phyloP scores from a whole-genome alignment of 2,329 filamentous ascomycete genomes.

The Hypoxylon sp. region DNA sequence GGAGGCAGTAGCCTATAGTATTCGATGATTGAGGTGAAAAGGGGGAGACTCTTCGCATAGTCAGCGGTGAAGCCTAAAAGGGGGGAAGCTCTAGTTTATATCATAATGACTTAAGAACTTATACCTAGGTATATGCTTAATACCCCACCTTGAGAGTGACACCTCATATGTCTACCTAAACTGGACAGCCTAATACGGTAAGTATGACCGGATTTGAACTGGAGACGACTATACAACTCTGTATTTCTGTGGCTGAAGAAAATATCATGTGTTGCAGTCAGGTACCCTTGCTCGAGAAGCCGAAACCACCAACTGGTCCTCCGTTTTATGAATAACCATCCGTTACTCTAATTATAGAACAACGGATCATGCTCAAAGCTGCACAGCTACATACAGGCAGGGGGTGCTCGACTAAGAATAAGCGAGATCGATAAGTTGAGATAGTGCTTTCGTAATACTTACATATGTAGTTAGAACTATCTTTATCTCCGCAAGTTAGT shows the following conservation, averaged over 20 bases:
- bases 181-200: conserved; percentile 15
- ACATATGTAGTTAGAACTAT: neutral
- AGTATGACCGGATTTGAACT: conserved; percentile 21
- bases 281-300: conserved; percentile 21
- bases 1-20: conserved; percentile 12
- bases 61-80: conserved; percentile 14
- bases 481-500: conserved; percentile 6
- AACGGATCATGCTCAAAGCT: conserved; percentile 23
- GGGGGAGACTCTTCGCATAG: neutral
- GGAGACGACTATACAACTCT: neutral
- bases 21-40: neutral
- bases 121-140: conserved; percentile 9
- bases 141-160: conserved; percentile 22
- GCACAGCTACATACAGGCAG: conserved; percentile 16
- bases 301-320: conserved; percentile 18
- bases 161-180: conserved; percentile 14
- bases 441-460: conserved; percentile 11
- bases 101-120: conserved; percentile 17
- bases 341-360: conserved; percentile 38
- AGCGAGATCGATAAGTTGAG: conserved; percentile 16
- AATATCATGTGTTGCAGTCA: conserved; percentile 14
- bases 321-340: conserved; percentile 23
- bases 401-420: neutral
- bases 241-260: neutral
- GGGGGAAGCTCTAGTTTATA: conserved; percentile 18